These are phyloP conservation scores for Calonectria naviculata DNA, from an alignment of 2,329 filamentous ascomycete species.

Conservation along the genomic window DNA sequence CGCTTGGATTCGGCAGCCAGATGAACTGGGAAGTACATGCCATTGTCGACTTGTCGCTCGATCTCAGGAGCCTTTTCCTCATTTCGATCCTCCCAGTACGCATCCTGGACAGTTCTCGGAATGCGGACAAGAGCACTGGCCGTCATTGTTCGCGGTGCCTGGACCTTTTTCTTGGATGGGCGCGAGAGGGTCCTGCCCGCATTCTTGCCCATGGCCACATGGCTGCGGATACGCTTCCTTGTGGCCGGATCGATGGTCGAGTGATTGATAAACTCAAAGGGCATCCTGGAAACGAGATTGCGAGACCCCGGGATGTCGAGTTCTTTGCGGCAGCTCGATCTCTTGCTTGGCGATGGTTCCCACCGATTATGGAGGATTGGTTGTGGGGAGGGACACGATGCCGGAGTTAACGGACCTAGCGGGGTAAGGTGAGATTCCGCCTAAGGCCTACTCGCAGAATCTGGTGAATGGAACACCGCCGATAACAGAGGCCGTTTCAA, in stretches of 20 bases:
- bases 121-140: background rate
- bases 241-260: slow-evolving; percentile 11
- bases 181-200: slow-evolving; percentile 16
- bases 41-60: slow-evolving; percentile 12
- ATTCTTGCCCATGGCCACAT: slow-evolving; percentile 27
- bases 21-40: slow-evolving; percentile 10
- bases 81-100: background rate
- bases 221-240: slow-evolving; percentile 20
- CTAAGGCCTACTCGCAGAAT: background rate
- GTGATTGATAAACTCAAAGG: slow-evolving; percentile 25
- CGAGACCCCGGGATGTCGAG: background rate
- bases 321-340: background rate
- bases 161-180: slow-evolving; percentile 10
- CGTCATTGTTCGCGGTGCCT: background rate
- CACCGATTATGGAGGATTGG: background rate
- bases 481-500: no score
- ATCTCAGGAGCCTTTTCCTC: background rate
- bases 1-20: background rate
- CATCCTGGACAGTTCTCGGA: background rate
- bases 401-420: slow-evolving; percentile 12
- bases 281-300: background rate
- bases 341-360: background rate
- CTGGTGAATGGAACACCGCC: no score
- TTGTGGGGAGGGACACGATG: background rate
- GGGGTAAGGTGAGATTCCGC: background rate